Percentiles rank a stretch among this genome's conserved stretches.
These are phyloP conservation scores for Pseudogymnoascus sp. DNA, from an alignment of 2,329 filamentous ascomycete genomes.

Conservation along the genomic window DNA sequence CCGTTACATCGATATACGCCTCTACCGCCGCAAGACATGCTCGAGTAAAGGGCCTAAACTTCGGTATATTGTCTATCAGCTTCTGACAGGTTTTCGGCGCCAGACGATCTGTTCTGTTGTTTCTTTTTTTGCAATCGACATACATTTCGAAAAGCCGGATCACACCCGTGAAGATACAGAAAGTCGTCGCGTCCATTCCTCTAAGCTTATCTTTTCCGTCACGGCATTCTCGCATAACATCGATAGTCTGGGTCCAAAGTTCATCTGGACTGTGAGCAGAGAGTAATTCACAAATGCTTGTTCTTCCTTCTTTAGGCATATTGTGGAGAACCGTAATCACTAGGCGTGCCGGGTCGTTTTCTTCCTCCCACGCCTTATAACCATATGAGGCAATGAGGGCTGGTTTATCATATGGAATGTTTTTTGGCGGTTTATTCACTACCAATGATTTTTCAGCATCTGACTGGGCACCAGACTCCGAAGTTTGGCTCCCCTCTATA, in stretches of 20 bases:
- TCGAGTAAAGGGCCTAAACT: neutral
- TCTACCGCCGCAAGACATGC: conserved; percentile 11
- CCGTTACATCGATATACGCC: neutral
- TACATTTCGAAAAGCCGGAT: conserved; percentile 27
- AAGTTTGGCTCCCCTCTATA: conserved; percentile 15
- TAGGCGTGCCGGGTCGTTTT: conserved; percentile 31
- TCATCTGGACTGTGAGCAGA: conserved; percentile 12
- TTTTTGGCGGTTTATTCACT: conserved; percentile 13
- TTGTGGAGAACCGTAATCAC: conserved; percentile 37
- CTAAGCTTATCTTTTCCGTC: conserved; percentile 2
- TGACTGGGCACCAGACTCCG: conserved; percentile 14
- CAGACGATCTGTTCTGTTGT: conserved; percentile 18
- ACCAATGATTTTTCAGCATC: conserved; percentile 1
- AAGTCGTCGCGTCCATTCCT: conserved; percentile 16
- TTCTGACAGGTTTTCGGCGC: conserved; percentile 19
- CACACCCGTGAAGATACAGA: conserved; percentile 17
- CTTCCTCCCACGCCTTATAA: conserved; percentile 18
- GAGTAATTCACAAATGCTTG: conserved; percentile 15
- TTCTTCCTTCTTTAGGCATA: conserved; percentile 17
- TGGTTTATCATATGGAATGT: conserved; percentile 21
- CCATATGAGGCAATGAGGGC: conserved; percentile 20
- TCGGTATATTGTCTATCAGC: conserved; percentile 20
- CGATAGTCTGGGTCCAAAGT: conserved; percentile 18
- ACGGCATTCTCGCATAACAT: conserved; percentile 13
- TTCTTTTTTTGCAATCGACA: conserved; percentile 25